Conservation (phyloP, 2,329 filamentous ascomycete species). For the Sphaerostilbella broomeana region DNA sequence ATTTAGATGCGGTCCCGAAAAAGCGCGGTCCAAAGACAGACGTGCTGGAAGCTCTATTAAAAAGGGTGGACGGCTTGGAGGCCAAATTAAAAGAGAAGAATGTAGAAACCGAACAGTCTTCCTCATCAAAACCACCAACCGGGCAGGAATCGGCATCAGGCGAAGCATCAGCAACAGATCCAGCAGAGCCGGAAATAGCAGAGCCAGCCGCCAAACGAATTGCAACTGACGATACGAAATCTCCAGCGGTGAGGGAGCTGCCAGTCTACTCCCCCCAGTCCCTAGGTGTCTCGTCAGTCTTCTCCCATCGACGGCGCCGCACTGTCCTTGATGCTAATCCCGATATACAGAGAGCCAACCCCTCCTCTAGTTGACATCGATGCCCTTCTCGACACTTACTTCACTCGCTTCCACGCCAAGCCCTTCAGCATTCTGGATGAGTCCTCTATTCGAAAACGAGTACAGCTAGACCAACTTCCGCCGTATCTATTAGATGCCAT, state of each 20-base stretch:
- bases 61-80: conserved; percentile 79
- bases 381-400: conserved; percentile 69
- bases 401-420: conserved; percentile 71
- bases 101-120: conserved; percentile 21
- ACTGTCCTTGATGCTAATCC: conserved; percentile 2
- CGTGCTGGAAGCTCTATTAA: conserved; percentile 75
- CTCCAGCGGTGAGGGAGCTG: conserved; percentile 13
- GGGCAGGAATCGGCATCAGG: conserved; percentile 11
- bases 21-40: conserved; percentile 88
- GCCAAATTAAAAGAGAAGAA: conserved; percentile 69
- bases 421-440: conserved; percentile 80
- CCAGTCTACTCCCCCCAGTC: conserved; percentile 9
- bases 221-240: conserved; percentile 29
- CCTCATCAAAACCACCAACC: conserved; percentile 20
- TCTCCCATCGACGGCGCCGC: too few relatives aligned
- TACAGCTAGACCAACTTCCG: conserved; percentile 62
- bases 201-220: conserved; percentile 37
- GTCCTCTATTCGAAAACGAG: conserved; percentile 61
- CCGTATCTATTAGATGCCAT: conserved; percentile 48
- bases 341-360: conserved; percentile 37
- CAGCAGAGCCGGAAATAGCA: conserved; percentile 9
- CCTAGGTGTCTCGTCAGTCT: too few relatives aligned
- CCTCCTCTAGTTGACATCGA: conserved; percentile 48
- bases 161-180: conserved; percentile 3
- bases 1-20: conserved; percentile 70